Conservation (phyloP, 2,329 filamentous ascomycete species). For the Orbilia brochopaga region DNA sequence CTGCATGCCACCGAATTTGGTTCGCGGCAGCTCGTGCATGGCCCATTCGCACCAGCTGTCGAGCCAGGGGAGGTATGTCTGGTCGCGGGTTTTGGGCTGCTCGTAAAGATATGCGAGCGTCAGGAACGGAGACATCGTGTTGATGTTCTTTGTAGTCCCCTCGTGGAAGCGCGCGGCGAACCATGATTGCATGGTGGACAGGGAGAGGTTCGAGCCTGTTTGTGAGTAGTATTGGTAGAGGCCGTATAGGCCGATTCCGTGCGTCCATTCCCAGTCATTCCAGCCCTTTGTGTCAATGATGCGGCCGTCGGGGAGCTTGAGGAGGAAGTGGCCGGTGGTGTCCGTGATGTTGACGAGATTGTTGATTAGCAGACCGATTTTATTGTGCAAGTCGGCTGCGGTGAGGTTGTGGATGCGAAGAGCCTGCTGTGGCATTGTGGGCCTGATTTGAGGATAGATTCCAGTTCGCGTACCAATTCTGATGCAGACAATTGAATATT, state of each 20-base stretch:
- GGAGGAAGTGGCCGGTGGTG: slow-evolving; percentile 73
- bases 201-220: slow-evolving; percentile 67
- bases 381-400: slow-evolving; percentile 61
- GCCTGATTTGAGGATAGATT: not conserved
- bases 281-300: slow-evolving; percentile 85
- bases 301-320: slow-evolving; percentile 73
- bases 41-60: slow-evolving; percentile 84
- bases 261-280: slow-evolving; percentile 84
- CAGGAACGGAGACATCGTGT: slow-evolving; percentile 79
- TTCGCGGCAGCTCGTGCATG: slow-evolving; percentile 75
- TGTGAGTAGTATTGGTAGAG: slow-evolving; percentile 81
- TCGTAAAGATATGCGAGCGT: slow-evolving; percentile 81
- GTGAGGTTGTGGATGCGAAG: slow-evolving; percentile 57
- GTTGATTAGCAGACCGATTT: slow-evolving; percentile 71
- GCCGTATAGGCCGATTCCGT: slow-evolving; percentile 79
- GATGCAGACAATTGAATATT: too few relatives aligned
- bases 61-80: slow-evolving; percentile 75
- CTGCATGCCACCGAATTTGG: slow-evolving; percentile 66
- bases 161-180: slow-evolving; percentile 72
- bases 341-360: slow-evolving; percentile 80
- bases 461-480: not conserved
- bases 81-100: slow-evolving; percentile 66
- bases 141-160: slow-evolving; percentile 79
- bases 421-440: slow-evolving; percentile 57
- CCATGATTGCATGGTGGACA: slow-evolving; percentile 75